Evolutionary conservation across 208 protist species (phyloP), one percentile per base, ranked within the genome.

Genomic region (Leishmania guyanensis): DNA sequence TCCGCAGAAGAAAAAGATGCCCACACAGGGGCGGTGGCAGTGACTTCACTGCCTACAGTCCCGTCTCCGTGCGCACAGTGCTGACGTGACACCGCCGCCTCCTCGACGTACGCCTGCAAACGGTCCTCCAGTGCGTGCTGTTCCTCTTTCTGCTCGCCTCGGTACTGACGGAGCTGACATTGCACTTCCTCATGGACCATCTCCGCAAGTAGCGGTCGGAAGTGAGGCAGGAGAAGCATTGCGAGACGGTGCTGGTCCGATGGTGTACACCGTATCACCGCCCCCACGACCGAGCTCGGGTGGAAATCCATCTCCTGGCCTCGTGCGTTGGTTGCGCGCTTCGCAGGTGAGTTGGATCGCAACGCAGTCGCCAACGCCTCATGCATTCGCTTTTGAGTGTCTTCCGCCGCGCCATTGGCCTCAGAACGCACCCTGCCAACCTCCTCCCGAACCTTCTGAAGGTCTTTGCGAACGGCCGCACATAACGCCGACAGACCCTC

Each of bases 401-500:
- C 33, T 5, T 51, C 68, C 66, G 64, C 56, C 36, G 54, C 33
- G 0, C 54, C 56, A 9, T 33, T 68, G 9, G 56, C 56, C 50
- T 75, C 75, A 22, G 8, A 50, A 6, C 75, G 73, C 53, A 74
- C 51, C 5, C 58, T 36, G 5, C 39, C 54, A 33, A 87, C 72
- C 29, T 80, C 84, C 4, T 82, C 82, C 1, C 78, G 76, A 72
- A 90, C 71, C 77, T 73, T 84, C 20, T 88, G 87, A 29, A 97
- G 78, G 73, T 97, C 92, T 54, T 91, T 86, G 51, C 85, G 84
- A 53, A 97, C 92, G 22, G 90, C 92, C 4, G 75, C 69, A 75
- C 93, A 95, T 17, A 97, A 85, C 4, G 94, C 88, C 10, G 90
- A 84, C 39, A 97, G 87, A 65, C 92, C 89, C 46, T 84, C 64